A percentile compares a stretch with the other conserved stretches of the same genome.
These are phyloP conservation scores for Podila epicladia DNA, from an alignment of 192 early-diverging fungal genomes.

Conservation along the genomic window DNA sequence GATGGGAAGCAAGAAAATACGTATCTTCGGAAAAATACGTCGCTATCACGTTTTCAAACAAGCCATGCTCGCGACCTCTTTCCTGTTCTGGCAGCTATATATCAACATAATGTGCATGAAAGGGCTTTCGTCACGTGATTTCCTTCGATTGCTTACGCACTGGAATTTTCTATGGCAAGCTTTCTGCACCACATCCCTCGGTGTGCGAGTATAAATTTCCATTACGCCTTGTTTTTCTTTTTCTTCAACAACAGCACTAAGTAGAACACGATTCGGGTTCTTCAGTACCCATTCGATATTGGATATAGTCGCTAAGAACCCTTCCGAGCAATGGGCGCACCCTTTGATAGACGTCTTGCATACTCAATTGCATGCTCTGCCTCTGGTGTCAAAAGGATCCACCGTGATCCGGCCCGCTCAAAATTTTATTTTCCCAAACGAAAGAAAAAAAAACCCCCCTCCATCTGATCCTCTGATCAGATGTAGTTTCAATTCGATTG, in stretches of 20 bases:
- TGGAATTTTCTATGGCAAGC: too few relatives aligned
- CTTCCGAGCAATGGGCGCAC: constrained; percentile 36
- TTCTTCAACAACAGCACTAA: constrained; percentile 18
- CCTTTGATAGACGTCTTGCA: constrained; percentile 47
- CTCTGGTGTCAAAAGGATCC: constrained; percentile 39
- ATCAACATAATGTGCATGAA: too few relatives aligned
- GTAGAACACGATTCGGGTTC: constrained; percentile 44
- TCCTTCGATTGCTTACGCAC: too few relatives aligned
- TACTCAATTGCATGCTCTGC: constrained; percentile 33
- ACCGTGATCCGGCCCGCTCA: constrained; percentile 28
- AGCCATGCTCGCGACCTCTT: too few relatives aligned
- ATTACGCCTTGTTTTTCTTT: background rate
- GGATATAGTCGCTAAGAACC: constrained; percentile 45
- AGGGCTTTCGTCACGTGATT: too few relatives aligned
- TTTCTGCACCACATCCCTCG: too few relatives aligned
- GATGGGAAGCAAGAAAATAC: too few relatives aligned
- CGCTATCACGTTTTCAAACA: too few relatives aligned
- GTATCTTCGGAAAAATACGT: too few relatives aligned
- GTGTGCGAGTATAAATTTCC: too few relatives aligned
- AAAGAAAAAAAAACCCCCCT: background rate
- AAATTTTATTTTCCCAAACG: constrained; percentile 15
- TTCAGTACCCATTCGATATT: constrained; percentile 44
- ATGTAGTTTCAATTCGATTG: background rate
- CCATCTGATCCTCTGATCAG: constrained; percentile 9
- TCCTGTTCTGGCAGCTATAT: too few relatives aligned